Base-by-base conservation (phyloP, 345 rosid species). In the Moringa oleifera region DNA sequence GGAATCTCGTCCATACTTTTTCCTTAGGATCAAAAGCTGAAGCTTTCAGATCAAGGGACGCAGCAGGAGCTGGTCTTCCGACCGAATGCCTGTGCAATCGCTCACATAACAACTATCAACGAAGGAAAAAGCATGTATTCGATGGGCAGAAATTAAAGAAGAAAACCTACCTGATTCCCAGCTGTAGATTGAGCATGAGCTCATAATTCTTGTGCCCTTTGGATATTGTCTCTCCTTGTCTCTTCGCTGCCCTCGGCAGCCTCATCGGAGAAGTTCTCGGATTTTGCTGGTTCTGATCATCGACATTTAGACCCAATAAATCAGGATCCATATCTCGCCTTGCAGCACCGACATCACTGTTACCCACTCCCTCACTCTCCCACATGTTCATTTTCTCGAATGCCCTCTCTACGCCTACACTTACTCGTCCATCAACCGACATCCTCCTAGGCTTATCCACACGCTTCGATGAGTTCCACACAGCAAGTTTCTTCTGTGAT, bases 11-110 rank as follows among this genome's bases (percentile, higher is more conserved):
- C 98, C 98, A 93, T 57, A 93, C 65, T 76, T 90, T 93, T 63
- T 93, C 91, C 74, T 83, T 90, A 5, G 95, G 97, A 65, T 90
- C 97, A 67, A 93, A 93, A 49, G 97, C 96, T 37, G 98, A 87
- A 28, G 97, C 78, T 74, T 83, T 93, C 20, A 93, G 77, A 69
- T 93, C 98, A 23, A 90, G 85, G 21, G 90, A 75, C 56, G 77
- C 82, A 8, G 68, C 77, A 50, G 95, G 96, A 58, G 86, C 88
- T 55, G 91, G 88, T 66, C 91, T 79, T 70, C 96, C 97, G 0
- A 90, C 97, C 6, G 98, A 86, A 75, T 93, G 96, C 70, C 97
- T 88, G 65, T 33, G 16, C 33, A 21, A 51, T 0, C 16, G 7
- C 23, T 37, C 15, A 22, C 53, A 54, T 49, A 3, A 28, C 50